Percentiles rank a stretch among this genome's conserved stretches.
These are phyloP conservation scores for Coemansia pectinata DNA, from an alignment of 192 early-diverging fungal genomes.

Conservation along the genomic window DNA sequence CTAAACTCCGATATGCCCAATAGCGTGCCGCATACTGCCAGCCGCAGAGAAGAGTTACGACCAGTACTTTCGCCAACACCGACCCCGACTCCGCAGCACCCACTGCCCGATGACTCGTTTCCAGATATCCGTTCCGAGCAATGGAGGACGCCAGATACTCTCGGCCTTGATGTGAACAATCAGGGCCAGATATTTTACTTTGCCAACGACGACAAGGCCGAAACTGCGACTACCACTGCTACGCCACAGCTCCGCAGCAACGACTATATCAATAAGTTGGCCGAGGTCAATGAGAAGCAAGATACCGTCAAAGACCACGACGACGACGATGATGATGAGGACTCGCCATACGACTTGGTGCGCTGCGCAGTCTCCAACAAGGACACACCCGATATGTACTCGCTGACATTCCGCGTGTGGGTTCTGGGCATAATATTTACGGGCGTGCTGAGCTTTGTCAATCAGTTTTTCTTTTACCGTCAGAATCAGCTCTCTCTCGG, in stretches of 20 bases:
- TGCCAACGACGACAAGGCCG: conserved; percentile 27
- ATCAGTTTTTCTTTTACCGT: conserved; percentile 85
- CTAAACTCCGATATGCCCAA: background rate
- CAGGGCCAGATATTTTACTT: conserved; percentile 15
- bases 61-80: background rate
- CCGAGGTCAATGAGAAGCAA: background rate
- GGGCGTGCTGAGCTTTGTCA: conserved; percentile 62
- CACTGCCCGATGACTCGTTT: background rate
- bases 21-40: background rate
- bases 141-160: conserved; percentile 9
- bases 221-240: background rate
- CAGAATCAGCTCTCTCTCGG: conserved; percentile 74
- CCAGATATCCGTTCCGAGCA: conserved; percentile 9
- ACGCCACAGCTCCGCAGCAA: background rate
- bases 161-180: background rate
- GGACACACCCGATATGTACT: conserved; percentile 64
- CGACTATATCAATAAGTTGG: background rate
- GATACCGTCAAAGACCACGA: background rate
- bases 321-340: conserved; percentile 33
- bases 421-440: conserved; percentile 69
- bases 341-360: conserved; percentile 65
- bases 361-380: conserved; percentile 67
- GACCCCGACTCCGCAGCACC: background rate
- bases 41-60: background rate
- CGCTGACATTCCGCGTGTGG: conserved; percentile 72